Evolutionary conservation across 1,284 basidiomycete species (phyloP).

Genomic region (Irpex rosettiformis): DNA sequence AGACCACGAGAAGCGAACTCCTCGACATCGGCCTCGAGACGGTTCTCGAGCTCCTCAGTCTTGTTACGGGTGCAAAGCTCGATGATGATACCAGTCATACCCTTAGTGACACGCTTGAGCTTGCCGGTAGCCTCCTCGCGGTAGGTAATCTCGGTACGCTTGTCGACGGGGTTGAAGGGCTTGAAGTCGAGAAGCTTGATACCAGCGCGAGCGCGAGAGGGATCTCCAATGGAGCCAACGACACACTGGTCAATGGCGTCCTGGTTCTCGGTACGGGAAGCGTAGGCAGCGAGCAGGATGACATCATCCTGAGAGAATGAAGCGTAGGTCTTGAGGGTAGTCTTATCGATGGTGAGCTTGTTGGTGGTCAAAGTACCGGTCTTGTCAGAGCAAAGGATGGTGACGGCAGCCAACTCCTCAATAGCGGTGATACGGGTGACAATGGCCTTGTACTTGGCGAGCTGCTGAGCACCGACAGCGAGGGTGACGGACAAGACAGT

Average conservation of each 20-base stretch:
- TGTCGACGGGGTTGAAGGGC: slow-evolving; percentile 99
- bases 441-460: slow-evolving; percentile 98
- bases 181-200: slow-evolving; percentile 98
- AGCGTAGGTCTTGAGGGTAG: slow-evolving; percentile 90
- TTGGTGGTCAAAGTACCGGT: slow-evolving; percentile 97
- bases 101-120: slow-evolving; percentile 98
- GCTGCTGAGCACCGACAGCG: slow-evolving; percentile 96
- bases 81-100: slow-evolving; percentile 97
- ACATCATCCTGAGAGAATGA: slow-evolving; percentile 88
- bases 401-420: slow-evolving; percentile 95
- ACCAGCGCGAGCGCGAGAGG: slow-evolving; percentile 76
- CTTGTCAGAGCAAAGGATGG: slow-evolving; percentile 97
- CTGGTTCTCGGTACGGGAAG: slow-evolving; percentile 98
- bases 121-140: slow-evolving; percentile 90
- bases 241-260: slow-evolving; percentile 94
- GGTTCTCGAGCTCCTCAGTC: slow-evolving; percentile 87
- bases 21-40: slow-evolving; percentile 92
- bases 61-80: slow-evolving; percentile 97
- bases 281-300: slow-evolving; percentile 91
- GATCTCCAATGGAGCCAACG: slow-evolving; percentile 76
- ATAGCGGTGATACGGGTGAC: slow-evolving; percentile 98
- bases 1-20: slow-evolving; percentile 96
- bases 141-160: slow-evolving; percentile 99
- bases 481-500: slow-evolving; percentile 95
- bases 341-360: slow-evolving; percentile 96